phyloP scores from a whole-genome alignment of 2,329 filamentous ascomycete genomes.

The Arthrobotrys iridis region DNA sequence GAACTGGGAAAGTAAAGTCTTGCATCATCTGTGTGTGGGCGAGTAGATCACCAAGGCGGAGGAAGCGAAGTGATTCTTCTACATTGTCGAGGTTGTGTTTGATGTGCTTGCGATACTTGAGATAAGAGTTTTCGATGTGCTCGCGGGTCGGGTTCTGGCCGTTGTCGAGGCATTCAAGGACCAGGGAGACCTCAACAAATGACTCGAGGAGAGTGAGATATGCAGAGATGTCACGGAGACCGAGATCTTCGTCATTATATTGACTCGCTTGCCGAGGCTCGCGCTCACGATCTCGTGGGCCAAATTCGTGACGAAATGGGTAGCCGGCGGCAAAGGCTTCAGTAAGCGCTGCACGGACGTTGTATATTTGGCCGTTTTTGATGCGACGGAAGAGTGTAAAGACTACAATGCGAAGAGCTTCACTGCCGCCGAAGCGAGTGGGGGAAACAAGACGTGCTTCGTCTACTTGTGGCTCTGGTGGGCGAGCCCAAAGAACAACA shows the following conservation, averaged over 20 bases:
- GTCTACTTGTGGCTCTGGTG: slow-evolving; percentile 20
- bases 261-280: slow-evolving; percentile 10
- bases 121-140: slow-evolving; percentile 47
- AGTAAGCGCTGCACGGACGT: slow-evolving; percentile 25
- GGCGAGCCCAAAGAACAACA: slow-evolving; percentile 36
- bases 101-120: slow-evolving; percentile 45
- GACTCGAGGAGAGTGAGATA: slow-evolving; percentile 42
- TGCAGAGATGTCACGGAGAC: slow-evolving; percentile 48
- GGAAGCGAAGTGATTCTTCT: slow-evolving; percentile 42
- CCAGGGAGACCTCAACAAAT: slow-evolving; percentile 43
- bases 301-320: slow-evolving; percentile 43
- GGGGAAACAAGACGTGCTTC: slow-evolving; percentile 37
- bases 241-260: slow-evolving; percentile 38
- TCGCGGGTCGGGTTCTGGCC: slow-evolving; percentile 36
- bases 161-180: slow-evolving; percentile 40
- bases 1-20: slow-evolving; percentile 48
- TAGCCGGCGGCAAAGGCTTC: slow-evolving; percentile 38
- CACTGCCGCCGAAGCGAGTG: slow-evolving; percentile 40
- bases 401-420: slow-evolving; percentile 39
- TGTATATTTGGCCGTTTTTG: slow-evolving; percentile 43
- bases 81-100: slow-evolving; percentile 46
- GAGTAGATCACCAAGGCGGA: slow-evolving; percentile 31
- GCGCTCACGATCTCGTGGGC: slow-evolving; percentile 17
- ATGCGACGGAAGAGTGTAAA: slow-evolving; percentile 44
- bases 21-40: slow-evolving; percentile 48